Base-by-base conservation (phyloP, 148 eudicot species). In the Polygonum maritimum region DNA sequence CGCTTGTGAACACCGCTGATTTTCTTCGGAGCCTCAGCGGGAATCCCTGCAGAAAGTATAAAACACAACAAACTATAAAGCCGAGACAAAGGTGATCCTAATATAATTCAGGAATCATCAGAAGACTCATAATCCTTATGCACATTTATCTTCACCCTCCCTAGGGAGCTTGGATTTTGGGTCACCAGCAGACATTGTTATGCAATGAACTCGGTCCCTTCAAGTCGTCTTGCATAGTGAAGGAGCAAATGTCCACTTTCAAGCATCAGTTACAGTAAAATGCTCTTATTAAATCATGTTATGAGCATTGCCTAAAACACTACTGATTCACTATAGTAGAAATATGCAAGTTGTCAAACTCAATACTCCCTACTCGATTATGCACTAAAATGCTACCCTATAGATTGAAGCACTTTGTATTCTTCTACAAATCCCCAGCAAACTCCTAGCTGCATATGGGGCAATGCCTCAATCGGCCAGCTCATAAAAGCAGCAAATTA, bases 1-100 rank as follows among this genome's bases (percentile, higher is more conserved):
- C 97, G 93, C 85, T 94, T 94, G 85, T 94, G 90, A 77, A 94
- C 98, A 33, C 98, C 98, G 19, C 98, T 90, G 35, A 94, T 92
- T 83, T 90, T 94, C 88, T 92, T 94, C 35, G 92, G 85, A 74
- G 91, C 88, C 69, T 83, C 86, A 84, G 85, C 81, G 21, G 90
- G 96, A 40, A 82, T 40, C 55, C 98, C 98, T 94, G 86, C 85
- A 67, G 35, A 14, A 15, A 67, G 71, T 38, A 35, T 21, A 67
- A 15, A 67, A 5, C n/a, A 63, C 40, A 38, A 14, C 7, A 1
- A 35, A 67, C 9, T 67, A 36, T 16, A 67, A 41, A 67, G 44
- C 44, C 31, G 31, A 12, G 4, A 4, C 35, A 26, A 0, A 35
- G 21, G 5, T 36, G 71, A 35, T 38, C 45, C 19, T 67, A 67